A percentile compares a stretch with the other conserved stretches of the same genome.
phyloP scores from a whole-genome alignment of 345 rosid species.

The Corchorus olitorius region DNA sequence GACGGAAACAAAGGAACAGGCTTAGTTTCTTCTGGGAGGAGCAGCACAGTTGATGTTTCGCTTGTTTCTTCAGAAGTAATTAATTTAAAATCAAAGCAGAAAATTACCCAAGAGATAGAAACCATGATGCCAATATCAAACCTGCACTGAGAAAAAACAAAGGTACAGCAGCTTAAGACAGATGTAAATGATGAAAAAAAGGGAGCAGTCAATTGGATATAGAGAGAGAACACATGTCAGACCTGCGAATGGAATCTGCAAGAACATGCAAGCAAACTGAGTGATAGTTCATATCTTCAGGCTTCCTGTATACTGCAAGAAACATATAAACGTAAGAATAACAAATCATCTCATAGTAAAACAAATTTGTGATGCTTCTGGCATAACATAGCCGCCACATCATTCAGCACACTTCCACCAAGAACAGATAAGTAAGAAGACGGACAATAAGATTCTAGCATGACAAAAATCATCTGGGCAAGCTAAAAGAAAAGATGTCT shows the following conservation, averaged over 20 bases:
- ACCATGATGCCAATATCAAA: constrained; percentile 94
- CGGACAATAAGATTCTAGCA: not conserved
- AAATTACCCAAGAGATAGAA: constrained; percentile 85
- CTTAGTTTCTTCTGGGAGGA: not conserved
- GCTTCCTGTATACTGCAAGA: constrained; percentile 80
- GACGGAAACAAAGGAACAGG: not conserved
- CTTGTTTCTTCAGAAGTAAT: not conserved
- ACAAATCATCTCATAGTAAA: not conserved
- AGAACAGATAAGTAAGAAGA: not conserved
- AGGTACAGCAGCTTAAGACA: constrained; percentile 36
- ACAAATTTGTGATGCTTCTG: too few species aligned
- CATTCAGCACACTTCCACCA: not conserved
- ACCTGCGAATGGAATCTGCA: constrained; percentile 97
- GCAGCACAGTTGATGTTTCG: not conserved
- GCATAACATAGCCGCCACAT: not conserved
- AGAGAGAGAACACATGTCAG: constrained; percentile 20
- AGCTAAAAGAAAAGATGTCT: not conserved
- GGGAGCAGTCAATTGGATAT: not conserved
- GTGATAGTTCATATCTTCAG: constrained; percentile 98
- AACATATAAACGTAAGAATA: constrained; percentile 16
- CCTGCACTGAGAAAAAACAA: constrained; percentile 87
- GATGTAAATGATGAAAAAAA: constrained; percentile 12
- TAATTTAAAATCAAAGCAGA: constrained; percentile 20
- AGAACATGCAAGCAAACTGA: constrained; percentile 92
- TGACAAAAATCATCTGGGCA: not conserved